A percentile compares a stretch with the other conserved stretches of the same genome.
Conservation (phyloP, 805 yeast genomes). For the Kodamaea sagamina region DNA sequence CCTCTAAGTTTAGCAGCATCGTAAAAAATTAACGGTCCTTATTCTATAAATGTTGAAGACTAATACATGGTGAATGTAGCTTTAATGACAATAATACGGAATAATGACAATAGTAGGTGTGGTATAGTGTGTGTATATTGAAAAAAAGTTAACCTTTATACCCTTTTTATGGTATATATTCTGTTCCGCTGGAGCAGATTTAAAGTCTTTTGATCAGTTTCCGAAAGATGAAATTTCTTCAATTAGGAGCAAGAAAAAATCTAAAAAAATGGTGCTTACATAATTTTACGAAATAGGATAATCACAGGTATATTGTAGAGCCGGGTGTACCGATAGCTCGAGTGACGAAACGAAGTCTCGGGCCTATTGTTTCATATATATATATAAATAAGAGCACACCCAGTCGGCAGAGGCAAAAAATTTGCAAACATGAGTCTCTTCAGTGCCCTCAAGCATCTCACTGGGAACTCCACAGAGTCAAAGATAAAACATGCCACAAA, state of each 20-base stretch:
- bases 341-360: not conserved
- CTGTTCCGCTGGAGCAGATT: constrained; percentile 8
- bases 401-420: not conserved
- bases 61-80: too few relatives aligned
- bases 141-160: not conserved
- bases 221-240: constrained; percentile 14
- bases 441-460: constrained; percentile 11
- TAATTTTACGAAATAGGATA: not conserved
- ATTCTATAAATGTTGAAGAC: too few relatives aligned
- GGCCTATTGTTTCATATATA: not conserved
- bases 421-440: constrained; percentile 6
- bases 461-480: constrained; percentile 19
- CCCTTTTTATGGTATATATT: not conserved
- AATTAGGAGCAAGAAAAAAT: not conserved
- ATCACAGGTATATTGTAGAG: not conserved
- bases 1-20: too few relatives aligned
- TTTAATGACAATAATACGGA: too few relatives aligned
- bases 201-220: constrained; percentile 19
- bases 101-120: too few relatives aligned
- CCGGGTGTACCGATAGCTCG: constrained; percentile 2
- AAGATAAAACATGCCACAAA: constrained; percentile 45
- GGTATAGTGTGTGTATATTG: not conserved
- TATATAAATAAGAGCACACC: not conserved
- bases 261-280: constrained; percentile 1
- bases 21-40: too few relatives aligned